Evolutionary conservation across 352 stramenopile genomes (phyloP).

Genomic region (Pythium insidiosum): DNA sequence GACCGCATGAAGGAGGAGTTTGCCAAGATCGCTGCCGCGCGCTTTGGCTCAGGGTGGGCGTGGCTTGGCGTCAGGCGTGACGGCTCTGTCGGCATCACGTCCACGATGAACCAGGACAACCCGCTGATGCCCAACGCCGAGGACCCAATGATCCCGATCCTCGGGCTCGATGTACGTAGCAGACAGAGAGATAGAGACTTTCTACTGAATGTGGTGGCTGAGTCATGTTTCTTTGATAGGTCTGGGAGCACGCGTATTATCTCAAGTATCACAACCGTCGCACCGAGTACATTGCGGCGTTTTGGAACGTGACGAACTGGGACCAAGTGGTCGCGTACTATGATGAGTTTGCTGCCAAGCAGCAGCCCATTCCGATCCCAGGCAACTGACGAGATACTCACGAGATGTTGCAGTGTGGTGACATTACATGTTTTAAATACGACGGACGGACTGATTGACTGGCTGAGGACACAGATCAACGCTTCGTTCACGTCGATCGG

Average conservation of each 20-base stretch:
- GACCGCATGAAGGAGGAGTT: conserved; percentile 54
- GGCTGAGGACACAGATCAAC: too few species aligned
- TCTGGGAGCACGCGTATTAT: conserved; percentile 51
- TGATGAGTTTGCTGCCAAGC: conserved; percentile 42
- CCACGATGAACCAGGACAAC: conserved; percentile 83
- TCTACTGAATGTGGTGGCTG: too few species aligned
- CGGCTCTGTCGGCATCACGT: conserved; percentile 79
- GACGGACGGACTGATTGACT: background rate
- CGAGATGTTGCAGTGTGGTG: background rate
- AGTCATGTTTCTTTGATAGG: too few species aligned
- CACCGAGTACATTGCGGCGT: conserved; percentile 41
- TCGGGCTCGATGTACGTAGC: conserved; percentile 52
- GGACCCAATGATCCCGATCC: conserved; percentile 46
- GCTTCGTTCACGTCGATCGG: too few species aligned
- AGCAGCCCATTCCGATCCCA: conserved; percentile 38
- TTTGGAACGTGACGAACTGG: conserved; percentile 39
- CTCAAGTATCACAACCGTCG: conserved; percentile 46
- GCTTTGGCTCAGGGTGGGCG: conserved; percentile 53
- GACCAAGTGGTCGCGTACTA: conserved; percentile 49
- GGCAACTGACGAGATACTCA: conserved; percentile 12
- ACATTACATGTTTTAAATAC: background rate
- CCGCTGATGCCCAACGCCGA: conserved; percentile 18
- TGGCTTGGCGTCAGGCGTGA: conserved; percentile 44
- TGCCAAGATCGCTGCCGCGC: conserved; percentile 22
- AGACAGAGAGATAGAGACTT: too few species aligned